phyloP scores from a whole-genome alignment of 148 eudicot species.

The Fagopyrum tataricum region DNA sequence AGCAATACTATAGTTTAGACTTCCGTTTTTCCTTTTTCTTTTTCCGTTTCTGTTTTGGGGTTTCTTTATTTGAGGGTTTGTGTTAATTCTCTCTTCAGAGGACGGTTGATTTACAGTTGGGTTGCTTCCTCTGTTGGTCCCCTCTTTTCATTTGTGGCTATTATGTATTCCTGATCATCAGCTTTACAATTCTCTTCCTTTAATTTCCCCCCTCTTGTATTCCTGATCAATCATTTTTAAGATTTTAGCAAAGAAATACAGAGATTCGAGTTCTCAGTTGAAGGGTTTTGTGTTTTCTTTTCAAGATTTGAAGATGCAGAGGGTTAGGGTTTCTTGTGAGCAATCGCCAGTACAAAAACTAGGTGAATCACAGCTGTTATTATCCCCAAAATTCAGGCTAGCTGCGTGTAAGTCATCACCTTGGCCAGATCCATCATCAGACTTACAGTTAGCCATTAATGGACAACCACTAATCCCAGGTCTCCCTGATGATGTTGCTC shows the following conservation, averaged over 20 bases:
- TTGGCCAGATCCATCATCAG: constrained; percentile 47
- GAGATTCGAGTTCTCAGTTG: not conserved
- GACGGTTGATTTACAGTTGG: constrained; percentile 7
- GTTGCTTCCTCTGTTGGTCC: constrained; percentile 10
- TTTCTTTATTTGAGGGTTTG: constrained; percentile 4
- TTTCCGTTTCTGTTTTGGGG: not conserved
- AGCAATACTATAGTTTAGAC: not conserved
- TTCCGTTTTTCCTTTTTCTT: not conserved
- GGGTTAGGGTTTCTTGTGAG: constrained; percentile 5
- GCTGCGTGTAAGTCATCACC: constrained; percentile 28
- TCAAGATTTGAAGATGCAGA: constrained; percentile 6
- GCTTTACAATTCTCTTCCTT: too few species aligned
- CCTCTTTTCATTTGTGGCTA: not conserved
- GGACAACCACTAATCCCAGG: constrained; percentile 80
- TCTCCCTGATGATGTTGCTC: constrained; percentile 88
- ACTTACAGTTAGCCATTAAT: constrained; percentile 38
- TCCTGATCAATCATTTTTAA: not conserved
- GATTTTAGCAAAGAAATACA: not conserved
- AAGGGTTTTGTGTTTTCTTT: not conserved
- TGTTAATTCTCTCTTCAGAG: not conserved
- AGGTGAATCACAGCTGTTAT: constrained; percentile 16
- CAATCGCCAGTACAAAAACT: not conserved
- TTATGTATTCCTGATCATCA: constrained; percentile 8
- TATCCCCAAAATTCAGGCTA: constrained; percentile 78
- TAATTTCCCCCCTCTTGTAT: not conserved